A percentile compares a stretch with the other conserved stretches of the same genome.
These are phyloP conservation scores for Penicillium fimorum DNA, from an alignment of 495 filamentous ascomycete species.

Conservation along the genomic window DNA sequence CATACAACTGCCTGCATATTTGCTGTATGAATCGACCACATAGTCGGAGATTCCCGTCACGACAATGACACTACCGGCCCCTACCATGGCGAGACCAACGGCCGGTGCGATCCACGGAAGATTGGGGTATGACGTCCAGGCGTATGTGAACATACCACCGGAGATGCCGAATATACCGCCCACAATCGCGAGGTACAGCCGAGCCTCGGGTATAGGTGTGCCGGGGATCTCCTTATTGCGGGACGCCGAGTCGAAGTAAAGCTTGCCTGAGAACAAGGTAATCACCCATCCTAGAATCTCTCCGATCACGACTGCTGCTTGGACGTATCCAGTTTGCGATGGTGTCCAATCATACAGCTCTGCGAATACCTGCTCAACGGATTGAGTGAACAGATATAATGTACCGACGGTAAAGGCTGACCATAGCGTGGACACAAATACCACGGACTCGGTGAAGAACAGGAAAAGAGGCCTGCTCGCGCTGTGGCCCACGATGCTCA, in stretches of 20 bases:
- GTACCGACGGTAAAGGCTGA: conserved; percentile 52
- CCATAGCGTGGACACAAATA: conserved; percentile 51
- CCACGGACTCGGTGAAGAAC: conserved; percentile 53
- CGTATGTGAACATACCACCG: conserved; percentile 41
- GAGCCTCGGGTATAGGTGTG: conserved; percentile 37
- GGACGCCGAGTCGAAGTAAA: conserved; percentile 33
- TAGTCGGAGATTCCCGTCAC: conserved; percentile 25
- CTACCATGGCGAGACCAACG: conserved; percentile 39
- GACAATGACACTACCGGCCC: conserved; percentile 22
- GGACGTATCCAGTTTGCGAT: conserved; percentile 37
- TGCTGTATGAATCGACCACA: conserved; percentile 28
- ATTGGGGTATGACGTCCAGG: conserved; percentile 36
- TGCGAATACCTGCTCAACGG: conserved; percentile 41
- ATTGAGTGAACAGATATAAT: conserved; percentile 50
- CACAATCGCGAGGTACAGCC: conserved; percentile 34
- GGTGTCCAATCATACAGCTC: conserved; percentile 35
- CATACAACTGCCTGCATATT: conserved; percentile 28
- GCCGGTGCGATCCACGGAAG: conserved; percentile 40
- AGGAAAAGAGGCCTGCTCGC: conserved; percentile 43
- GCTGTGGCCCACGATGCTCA: conserved; percentile 25
- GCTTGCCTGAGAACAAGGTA: conserved; percentile 23
- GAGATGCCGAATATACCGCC: conserved; percentile 34
- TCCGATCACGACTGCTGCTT: conserved; percentile 39
- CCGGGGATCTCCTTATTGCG: conserved; percentile 33
- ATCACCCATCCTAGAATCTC: conserved; percentile 31